These are phyloP conservation scores for Eremomyces bilateralis DNA, from an alignment of 495 filamentous ascomycete genomes.

Conservation along the genomic window DNA sequence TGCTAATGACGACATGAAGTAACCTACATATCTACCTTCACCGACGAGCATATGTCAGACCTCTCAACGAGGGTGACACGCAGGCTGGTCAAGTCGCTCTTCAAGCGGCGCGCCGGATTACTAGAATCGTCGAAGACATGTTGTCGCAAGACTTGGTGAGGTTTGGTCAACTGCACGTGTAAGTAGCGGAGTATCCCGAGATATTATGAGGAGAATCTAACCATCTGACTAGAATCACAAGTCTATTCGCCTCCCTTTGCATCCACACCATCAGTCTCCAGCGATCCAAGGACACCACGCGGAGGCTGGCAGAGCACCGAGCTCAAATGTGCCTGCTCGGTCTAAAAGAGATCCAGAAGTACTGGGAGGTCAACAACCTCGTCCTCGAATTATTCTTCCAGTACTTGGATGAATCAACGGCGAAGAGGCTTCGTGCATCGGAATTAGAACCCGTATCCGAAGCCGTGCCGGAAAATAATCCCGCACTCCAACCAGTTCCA, in stretches of 20 bases:
- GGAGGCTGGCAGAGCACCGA: conserved; percentile 25
- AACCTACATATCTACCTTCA: conserved; percentile 2
- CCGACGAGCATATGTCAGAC: neutral
- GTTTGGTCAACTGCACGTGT: conserved; percentile 2
- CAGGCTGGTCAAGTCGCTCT: conserved; percentile 1
- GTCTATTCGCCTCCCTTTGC: conserved; percentile 4
- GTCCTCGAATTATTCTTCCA: conserved; percentile 26
- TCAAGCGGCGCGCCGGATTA: conserved; percentile 2
- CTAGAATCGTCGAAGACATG: conserved; percentile 3
- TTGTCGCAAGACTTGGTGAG: neutral
- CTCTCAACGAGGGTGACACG: neutral
- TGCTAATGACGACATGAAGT: too few relatives aligned
- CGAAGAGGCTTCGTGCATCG: too few relatives aligned
- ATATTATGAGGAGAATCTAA: too few relatives aligned
- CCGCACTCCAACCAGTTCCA: too few relatives aligned
- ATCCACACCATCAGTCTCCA: conserved; percentile 4
- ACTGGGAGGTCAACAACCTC: conserved; percentile 28
- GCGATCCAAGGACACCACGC: conserved; percentile 18
- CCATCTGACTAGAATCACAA: too few relatives aligned
- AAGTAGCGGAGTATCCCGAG: too few relatives aligned
- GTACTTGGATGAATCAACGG: conserved; percentile 24
- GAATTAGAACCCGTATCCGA: too few relatives aligned
- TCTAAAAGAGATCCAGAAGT: conserved; percentile 25
- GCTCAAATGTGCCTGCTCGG: conserved; percentile 25
- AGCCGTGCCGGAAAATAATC: too few relatives aligned